Base-by-base conservation (phyloP, 2,329 filamentous ascomycete genomes). In the Aspergillus japonicus region DNA sequence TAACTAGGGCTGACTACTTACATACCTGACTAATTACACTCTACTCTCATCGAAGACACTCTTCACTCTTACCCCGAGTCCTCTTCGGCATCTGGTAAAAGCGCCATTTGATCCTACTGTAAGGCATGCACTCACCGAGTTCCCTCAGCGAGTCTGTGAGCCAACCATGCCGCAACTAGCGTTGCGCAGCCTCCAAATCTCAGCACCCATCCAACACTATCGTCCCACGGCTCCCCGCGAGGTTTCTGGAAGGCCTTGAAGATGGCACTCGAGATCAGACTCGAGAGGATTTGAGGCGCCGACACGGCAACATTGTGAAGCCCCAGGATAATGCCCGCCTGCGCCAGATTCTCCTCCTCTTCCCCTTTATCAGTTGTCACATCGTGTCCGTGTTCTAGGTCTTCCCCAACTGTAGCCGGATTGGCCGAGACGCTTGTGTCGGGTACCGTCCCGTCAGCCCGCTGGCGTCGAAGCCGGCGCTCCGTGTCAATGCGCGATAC, bases 241-340 rank as follows among this genome's bases (percentile, higher is more conserved):
- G 91, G 92, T 75, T 96, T 96, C 78, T 98, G 93, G 69, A 94
- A 84, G 47, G 89, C 79, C 71, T 87, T 88, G 80, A 98, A 98
- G 63, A 98, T 90, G 61, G 89, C 80, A 70, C 89, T 92, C 61
- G 91, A 94, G 24, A 90, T 87, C 29, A 97, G 78, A 5, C 92
- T 97, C 11, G 94, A 92, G 57, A 97, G 83, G 62, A 97, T 93
- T 73, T 98, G 94, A 1, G 94, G 94, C 5, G 92, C 88, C 0
- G 93, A 92, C 66, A 98, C 90, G 16, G 93, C 89, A 78, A 98
- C 94, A 75, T 98, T 98, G 80, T 98, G 94, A 57, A 98, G 92
- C 8, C 94, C 94, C 2, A 98, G 83, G 49, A 98, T 92, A 47
- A 97, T 90, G 47, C 94, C 92, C 4, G 92, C 91, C 72, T 95